Evolutionary conservation across 2,329 filamentous ascomycete species (phyloP).

Genomic region (Paecilomyces variotii): DNA sequence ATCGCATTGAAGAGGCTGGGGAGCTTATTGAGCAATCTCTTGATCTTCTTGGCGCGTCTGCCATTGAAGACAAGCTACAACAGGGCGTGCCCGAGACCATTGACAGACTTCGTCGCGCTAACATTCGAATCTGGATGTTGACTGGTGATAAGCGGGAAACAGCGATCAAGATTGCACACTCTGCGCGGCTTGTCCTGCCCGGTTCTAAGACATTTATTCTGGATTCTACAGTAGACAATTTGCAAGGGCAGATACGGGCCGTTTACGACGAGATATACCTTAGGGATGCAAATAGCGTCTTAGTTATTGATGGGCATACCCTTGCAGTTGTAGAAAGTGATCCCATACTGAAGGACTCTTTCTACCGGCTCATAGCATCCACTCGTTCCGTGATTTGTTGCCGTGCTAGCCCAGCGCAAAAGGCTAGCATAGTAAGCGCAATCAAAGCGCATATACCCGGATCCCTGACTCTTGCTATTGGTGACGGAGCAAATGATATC

Average conservation of each 20-base stretch:
- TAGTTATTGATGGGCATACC: constrained; percentile 73
- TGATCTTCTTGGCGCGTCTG: constrained; percentile 67
- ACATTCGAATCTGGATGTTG: constrained; percentile 88
- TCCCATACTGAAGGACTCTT: constrained; percentile 51
- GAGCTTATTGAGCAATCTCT: constrained; percentile 65
- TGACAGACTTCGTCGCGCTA: constrained; percentile 71
- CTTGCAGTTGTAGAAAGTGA: constrained; percentile 58
- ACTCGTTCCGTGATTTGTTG: constrained; percentile 76
- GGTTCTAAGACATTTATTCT: constrained; percentile 65
- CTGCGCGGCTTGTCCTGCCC: constrained; percentile 55
- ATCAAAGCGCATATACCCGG: constrained; percentile 62
- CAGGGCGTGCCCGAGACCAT: constrained; percentile 77
- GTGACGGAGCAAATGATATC: constrained; percentile 77
- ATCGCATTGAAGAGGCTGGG: constrained; percentile 62
- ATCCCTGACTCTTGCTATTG: constrained; percentile 69
- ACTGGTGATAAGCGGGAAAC: constrained; percentile 83
- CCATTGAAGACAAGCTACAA: constrained; percentile 80
- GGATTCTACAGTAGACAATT: constrained; percentile 52
- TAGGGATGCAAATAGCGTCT: constrained; percentile 46
- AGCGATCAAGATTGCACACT: constrained; percentile 78
- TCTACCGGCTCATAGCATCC: constrained; percentile 63
- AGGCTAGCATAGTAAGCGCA: constrained; percentile 63
- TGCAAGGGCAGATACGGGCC: constrained; percentile 56
- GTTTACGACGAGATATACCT: constrained; percentile 54
- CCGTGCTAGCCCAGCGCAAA: constrained; percentile 68